Evolutionary conservation across 2,329 filamentous ascomycete species (phyloP).

Genomic region (Pseudogymnoascus sp.): DNA sequence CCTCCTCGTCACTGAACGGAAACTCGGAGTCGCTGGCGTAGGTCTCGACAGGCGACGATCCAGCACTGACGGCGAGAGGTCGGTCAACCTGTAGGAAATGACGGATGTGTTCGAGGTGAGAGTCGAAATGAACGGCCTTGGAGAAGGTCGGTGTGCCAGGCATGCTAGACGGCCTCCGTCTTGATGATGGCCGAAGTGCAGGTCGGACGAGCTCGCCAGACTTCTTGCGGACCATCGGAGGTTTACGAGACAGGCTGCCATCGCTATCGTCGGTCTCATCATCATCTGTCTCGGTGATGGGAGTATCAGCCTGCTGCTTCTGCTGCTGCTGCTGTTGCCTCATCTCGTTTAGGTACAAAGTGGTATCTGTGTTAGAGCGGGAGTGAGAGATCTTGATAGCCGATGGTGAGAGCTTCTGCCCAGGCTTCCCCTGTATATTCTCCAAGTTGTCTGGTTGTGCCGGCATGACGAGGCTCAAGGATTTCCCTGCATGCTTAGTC

Average conservation of each 20-base stretch:
- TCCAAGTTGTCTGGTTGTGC: conserved; percentile 28
- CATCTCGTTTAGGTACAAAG: conserved; percentile 34
- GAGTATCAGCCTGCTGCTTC: conserved; percentile 23
- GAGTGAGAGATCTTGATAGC: conserved; percentile 25
- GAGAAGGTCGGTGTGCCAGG: conserved; percentile 92
- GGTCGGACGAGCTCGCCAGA: conserved; percentile 94
- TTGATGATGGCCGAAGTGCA: conserved; percentile 71
- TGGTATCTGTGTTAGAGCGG: conserved; percentile 39
- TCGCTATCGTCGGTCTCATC: conserved; percentile 50
- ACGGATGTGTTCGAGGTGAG: conserved; percentile 88
- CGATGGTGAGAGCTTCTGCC: conserved; percentile 10
- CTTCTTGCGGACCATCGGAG: conserved; percentile 95
- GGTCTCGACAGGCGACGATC: conserved; percentile 81
- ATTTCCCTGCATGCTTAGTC: conserved; percentile 20
- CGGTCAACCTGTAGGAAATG: conserved; percentile 93
- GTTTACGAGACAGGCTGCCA: conserved; percentile 59
- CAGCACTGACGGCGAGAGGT: conserved; percentile 90
- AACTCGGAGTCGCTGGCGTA: conserved; percentile 87
- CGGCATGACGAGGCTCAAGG: conserved; percentile 31
- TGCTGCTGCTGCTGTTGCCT: neutral
- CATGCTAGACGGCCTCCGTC: conserved; percentile 86
- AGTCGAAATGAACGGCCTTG: conserved; percentile 98
- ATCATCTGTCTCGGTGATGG: conserved; percentile 47
- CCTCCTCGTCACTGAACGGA: conserved; percentile 60
- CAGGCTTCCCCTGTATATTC: conserved; percentile 19